These are phyloP conservation scores for Mycena venus DNA, from an alignment of 768 basidiomycete species.

Conservation along the genomic window DNA sequence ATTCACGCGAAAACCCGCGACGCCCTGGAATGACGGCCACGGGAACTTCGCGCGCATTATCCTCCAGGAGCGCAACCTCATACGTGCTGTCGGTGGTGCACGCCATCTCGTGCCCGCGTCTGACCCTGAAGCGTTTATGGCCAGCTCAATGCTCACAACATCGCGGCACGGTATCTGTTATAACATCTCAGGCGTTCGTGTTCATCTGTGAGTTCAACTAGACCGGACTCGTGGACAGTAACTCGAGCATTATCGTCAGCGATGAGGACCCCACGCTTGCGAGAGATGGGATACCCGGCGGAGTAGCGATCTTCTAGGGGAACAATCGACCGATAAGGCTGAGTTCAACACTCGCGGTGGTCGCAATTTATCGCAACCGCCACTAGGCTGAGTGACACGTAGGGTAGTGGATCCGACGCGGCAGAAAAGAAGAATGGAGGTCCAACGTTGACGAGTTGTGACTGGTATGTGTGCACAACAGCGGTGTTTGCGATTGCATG, in stretches of 20 bases:
- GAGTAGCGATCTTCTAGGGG: slow-evolving; percentile 59
- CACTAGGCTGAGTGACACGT: too few relatives aligned
- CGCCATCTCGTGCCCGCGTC: slow-evolving; percentile 33
- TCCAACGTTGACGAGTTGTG: not conserved
- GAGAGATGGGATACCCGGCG: slow-evolving; percentile 52
- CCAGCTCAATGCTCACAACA: not conserved
- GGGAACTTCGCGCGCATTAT: slow-evolving; percentile 61
- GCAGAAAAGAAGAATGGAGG: not conserved
- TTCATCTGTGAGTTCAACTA: slow-evolving; percentile 63
- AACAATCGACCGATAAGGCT: slow-evolving; percentile 53
- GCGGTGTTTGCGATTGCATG: not conserved
- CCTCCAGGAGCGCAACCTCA: slow-evolving; percentile 66
- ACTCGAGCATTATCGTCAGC: slow-evolving; percentile 51
- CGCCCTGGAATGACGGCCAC: slow-evolving; percentile 60
- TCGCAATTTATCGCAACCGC: slow-evolving; percentile 44
- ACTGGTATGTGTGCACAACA: not conserved
- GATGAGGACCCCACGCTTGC: slow-evolving; percentile 58
- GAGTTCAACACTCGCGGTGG: slow-evolving; percentile 52
- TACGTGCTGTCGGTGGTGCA: slow-evolving; percentile 28
- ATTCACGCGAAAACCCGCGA: slow-evolving; percentile 62
- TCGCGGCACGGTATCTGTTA: not conserved
- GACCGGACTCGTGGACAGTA: slow-evolving; percentile 58
- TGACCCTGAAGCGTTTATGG: slow-evolving; percentile 19
- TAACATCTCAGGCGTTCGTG: slow-evolving; percentile 61
- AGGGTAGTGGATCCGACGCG: not conserved